Base-by-base conservation (phyloP, 345 rosid genomes). In the Noccaea bulbosa region DNA sequence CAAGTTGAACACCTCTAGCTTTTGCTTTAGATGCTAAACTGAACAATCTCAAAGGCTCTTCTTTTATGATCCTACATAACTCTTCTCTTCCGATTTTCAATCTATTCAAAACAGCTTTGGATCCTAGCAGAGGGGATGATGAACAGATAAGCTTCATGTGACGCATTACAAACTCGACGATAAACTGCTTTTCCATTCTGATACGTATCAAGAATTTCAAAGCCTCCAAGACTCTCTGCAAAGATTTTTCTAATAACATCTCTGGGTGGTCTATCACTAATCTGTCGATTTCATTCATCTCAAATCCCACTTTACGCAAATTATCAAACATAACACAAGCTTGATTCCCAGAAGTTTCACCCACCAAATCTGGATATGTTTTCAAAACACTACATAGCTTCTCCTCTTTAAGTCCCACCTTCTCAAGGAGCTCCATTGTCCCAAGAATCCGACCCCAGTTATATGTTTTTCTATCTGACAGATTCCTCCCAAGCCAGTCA, bases 41-140 rank as follows among this genome's bases (percentile, higher is more conserved):
- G 73, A 92, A 88, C 51, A 88, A 74, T 77, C 62, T 80, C 67
- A 72, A 12, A 8, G 94, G 96, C 43, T 89, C 84, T 64, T 85
- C 82, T 73, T 60, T 79, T 34, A 86, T 79, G 43, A 81, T 82
- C 62, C 20, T 75, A 67, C 69, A 66, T 75, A 87, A 78, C 37
- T 67, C 63, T 11, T 83, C 81, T 75, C 71, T 86, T 63, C 56
- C 64, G 11, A 85, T 54, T 16, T 82, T 81, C 9, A 85, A 65
- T 20, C 82, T 79, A 11, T 50, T 81, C 35, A 82, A 80, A 50
- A 86, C 80, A 34, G 83, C 77, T 69, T 16, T 78, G 22, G 86
- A 87, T 68, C 83, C 77, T 63, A 82, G 77, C 70, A 88, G 67
- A 49, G 87, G 67, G 46, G 87, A 71, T 51, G 65, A 62, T 2